Percentiles rank a stretch among this genome's conserved stretches.
These are phyloP conservation scores for Solanum ahanhuiri DNA, from an alignment of 257 asterid species.

Conservation along the genomic window DNA sequence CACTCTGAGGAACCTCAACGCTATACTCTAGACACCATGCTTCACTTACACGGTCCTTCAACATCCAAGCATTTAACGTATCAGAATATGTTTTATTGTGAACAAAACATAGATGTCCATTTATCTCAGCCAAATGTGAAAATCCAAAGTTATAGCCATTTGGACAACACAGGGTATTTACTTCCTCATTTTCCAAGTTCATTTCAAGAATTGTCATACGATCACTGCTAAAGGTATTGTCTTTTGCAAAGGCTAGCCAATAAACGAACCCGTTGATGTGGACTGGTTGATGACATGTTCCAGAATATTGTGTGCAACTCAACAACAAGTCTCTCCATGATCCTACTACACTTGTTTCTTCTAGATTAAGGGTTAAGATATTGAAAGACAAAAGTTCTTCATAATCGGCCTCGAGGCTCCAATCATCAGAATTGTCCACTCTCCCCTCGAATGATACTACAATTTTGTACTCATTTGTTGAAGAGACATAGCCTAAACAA, in stretches of 20 bases:
- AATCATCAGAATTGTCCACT: not conserved
- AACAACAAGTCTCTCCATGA: not conserved
- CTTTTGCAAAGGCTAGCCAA: not conserved
- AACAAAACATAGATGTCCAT: not conserved
- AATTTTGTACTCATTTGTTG: not conserved
- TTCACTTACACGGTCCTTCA: not conserved
- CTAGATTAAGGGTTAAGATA: not conserved
- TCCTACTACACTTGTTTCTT: not conserved
- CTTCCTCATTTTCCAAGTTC: not conserved
- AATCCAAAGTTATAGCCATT: not conserved
- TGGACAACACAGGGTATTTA: not conserved
- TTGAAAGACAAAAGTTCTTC: not conserved
- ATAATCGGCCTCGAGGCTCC: not conserved
- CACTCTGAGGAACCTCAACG: not conserved
- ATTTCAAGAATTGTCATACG: not conserved
- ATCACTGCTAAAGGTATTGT: not conserved
- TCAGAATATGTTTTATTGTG: not conserved
- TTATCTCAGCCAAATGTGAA: not conserved
- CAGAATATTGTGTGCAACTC: not conserved
- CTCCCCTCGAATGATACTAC: not conserved
- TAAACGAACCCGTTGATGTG: not conserved
- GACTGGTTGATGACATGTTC: not conserved
- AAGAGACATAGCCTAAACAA: not conserved
- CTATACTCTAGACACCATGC: not conserved
- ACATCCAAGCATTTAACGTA: not conserved